A percentile compares a stretch with the other conserved stretches of the same genome.
phyloP scores from a whole-genome alignment of 148 eudicot genomes.

The Vaccinium darrowii region DNA sequence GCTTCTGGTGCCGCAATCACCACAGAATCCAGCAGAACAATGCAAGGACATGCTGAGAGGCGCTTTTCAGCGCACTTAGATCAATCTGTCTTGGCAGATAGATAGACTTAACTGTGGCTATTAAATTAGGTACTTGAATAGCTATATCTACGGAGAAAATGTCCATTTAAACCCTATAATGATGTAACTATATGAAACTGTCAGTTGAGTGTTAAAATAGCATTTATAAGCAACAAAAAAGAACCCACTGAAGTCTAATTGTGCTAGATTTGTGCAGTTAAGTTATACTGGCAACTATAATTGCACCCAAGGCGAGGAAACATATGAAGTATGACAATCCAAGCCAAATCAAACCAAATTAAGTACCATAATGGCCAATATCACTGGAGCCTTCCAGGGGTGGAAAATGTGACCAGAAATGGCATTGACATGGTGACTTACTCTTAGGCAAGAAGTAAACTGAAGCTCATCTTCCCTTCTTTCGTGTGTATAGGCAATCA shows the following conservation, averaged over 20 bases:
- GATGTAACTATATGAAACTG: background rate
- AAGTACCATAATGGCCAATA: background rate
- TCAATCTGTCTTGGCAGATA: background rate
- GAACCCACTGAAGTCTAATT: background rate
- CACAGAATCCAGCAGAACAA: background rate
- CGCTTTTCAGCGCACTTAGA: background rate
- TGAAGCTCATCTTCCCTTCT: background rate
- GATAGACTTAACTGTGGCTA: background rate
- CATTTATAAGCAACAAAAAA: background rate
- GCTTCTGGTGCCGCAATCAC: background rate
- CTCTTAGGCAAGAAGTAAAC: background rate
- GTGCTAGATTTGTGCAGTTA: background rate
- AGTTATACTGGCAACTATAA: background rate
- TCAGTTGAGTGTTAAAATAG: background rate
- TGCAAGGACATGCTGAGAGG: background rate
- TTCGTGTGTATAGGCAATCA: background rate
- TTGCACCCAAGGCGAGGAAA: background rate
- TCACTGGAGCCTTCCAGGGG: background rate
- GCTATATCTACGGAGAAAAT: background rate
- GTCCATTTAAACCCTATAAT: background rate
- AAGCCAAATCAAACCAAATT: background rate
- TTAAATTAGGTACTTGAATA: background rate
- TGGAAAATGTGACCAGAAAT: background rate
- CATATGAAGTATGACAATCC: background rate
- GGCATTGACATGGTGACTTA: background rate